Evolutionary conservation across 495 filamentous ascomycete species (phyloP), one percentile per base, ranked within the genome.

Genomic region (Daldinia loculata): DNA sequence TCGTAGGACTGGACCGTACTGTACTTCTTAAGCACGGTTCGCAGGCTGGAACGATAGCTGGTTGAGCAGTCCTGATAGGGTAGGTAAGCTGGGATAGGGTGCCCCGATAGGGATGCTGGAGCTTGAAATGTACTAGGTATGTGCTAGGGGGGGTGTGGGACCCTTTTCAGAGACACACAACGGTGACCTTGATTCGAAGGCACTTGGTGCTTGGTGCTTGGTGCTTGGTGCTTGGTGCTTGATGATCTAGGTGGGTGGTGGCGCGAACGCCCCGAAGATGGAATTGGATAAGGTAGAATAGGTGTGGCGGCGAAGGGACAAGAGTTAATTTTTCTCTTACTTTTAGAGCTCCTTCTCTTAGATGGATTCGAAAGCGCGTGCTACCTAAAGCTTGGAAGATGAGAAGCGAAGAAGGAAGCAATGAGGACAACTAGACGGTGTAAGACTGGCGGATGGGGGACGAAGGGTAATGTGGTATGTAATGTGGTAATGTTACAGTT

Each of bases 41-140:
- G 57, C 66, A 63, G 14, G 19, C 70, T 66, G 70, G 70, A 63
- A 73, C 66, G 66, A 63, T 73, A 73, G 61, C 61, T 73, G 70
- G 66, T 69, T 39, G 34, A 55, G 50, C 29, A 69, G 56, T 41
- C 65, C 65, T 68, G 70, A 73, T 68, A 69, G 70, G 69, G 69
- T 72, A 72, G 69, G 63, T 59, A 64, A 56, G 66, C 65, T 61
- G 63, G 62, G 64, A 60, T 59, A 64, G 56, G 70, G 70, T 65
- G 43, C 58, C 70, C 65, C 61, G 70, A 73, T 69, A 73, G 61
- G 70, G 70, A 73, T 66, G 29, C 56, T 69, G 60, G 34, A 73
- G 66, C 70, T 73, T 63, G 45, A 61, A 60, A 57, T 56, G 56
- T 50, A 48, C 69, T 66, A 66, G 27, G 52, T 26, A 19, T 52